These are phyloP conservation scores for Arthrobotrys conoides DNA, from an alignment of 2,329 filamentous ascomycete species.

Conservation along the genomic window DNA sequence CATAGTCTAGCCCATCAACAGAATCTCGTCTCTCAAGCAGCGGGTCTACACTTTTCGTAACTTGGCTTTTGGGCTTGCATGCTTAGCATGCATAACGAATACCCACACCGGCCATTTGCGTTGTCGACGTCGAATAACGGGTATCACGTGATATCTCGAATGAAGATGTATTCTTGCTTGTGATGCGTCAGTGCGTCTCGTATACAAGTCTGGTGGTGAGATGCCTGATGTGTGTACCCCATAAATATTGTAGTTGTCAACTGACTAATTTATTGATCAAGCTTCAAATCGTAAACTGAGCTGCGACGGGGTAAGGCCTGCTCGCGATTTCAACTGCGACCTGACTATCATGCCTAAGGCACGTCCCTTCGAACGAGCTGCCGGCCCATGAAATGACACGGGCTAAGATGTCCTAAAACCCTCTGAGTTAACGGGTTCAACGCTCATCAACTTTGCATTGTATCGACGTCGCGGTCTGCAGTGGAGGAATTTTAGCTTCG, in stretches of 20 bases:
- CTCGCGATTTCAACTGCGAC: neutral
- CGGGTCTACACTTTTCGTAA: constrained; percentile 22
- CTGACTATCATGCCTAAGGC: constrained; percentile 37
- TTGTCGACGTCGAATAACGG: constrained; percentile 8
- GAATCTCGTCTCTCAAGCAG: constrained; percentile 33
- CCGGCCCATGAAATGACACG: constrained; percentile 9
- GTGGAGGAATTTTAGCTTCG: constrained; percentile 38
- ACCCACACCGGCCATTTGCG: constrained; percentile 8
- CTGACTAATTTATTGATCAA: constrained; percentile 19
- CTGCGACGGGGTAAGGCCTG: neutral
- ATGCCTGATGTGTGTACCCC: too few species aligned
- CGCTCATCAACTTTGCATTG: neutral
- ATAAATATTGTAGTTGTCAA: neutral
- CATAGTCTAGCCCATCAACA: constrained; percentile 53
- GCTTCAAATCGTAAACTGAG: neutral
- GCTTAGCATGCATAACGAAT: constrained; percentile 35
- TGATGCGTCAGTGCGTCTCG: neutral
- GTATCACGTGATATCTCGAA: constrained; percentile 17
- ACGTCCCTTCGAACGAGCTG: constrained; percentile 8
- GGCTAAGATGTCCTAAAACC: neutral
- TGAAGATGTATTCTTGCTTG: neutral
- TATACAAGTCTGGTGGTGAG: neutral
- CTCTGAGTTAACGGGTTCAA: neutral
- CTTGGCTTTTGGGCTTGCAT: constrained; percentile 50
- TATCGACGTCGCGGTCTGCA: constrained; percentile 26